Conservation (phyloP, 169 alveolate species). For the Plasmodium gallinaceum region DNA sequence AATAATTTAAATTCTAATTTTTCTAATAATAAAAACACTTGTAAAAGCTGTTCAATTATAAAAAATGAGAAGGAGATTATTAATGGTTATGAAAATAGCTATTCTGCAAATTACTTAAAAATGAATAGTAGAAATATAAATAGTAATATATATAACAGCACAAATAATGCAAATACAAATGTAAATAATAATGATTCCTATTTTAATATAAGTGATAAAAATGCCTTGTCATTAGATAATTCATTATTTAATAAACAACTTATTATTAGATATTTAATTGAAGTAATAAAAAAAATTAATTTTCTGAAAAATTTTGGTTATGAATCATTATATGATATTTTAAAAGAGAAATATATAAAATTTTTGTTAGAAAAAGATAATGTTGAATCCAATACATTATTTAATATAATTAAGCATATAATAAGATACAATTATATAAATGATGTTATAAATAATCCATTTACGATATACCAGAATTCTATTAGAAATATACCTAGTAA, state of each 20-base stretch:
- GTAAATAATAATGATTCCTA: neutral
- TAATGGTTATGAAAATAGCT: neutral
- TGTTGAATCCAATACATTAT: conserved; percentile 19
- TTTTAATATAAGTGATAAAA: neutral
- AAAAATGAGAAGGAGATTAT: conserved; percentile 30
- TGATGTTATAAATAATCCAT: conserved; percentile 51
- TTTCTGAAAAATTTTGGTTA: conserved; percentile 28
- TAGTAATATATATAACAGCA: neutral
- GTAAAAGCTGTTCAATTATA: conserved; percentile 13
- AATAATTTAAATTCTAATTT: conserved; percentile 15
- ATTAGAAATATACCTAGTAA: conserved; percentile 25
- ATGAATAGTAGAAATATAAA: neutral
- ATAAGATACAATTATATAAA: conserved; percentile 32
- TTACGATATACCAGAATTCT: conserved; percentile 46
- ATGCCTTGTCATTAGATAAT: neutral
- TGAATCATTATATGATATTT: conserved; percentile 51
- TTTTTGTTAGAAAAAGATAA: conserved; percentile 8
- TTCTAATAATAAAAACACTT: neutral
- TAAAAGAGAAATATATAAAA: conserved; percentile 28
- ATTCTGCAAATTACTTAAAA: neutral
- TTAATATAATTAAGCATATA: conserved; percentile 55
- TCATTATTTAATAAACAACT: neutral
- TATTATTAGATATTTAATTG: conserved; percentile 17
- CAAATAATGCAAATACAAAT: neutral
- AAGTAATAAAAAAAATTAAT: conserved; percentile 18